Evolutionary conservation across 306 rosid genomes (phyloP).

Genomic region (Styphnolobium japonicum): DNA sequence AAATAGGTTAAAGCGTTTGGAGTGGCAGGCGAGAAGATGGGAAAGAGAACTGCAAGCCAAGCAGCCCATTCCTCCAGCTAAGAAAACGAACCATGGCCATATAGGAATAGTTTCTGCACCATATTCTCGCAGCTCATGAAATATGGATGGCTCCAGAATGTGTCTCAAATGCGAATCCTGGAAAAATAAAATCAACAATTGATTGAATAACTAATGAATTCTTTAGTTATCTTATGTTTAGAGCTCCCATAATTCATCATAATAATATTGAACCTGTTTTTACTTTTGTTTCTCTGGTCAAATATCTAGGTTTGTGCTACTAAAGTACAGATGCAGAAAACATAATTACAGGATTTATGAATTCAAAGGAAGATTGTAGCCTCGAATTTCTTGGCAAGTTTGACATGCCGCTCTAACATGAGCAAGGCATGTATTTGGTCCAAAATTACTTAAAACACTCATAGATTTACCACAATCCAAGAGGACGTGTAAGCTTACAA

Average conservation of each 20-base stretch:
- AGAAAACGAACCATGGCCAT: conserved; percentile 94
- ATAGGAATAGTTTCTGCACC: conserved; percentile 36
- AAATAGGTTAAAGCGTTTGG: conserved; percentile 62
- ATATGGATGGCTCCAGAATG: conserved; percentile 25
- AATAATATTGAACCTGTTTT: too few species aligned
- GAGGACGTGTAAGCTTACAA: not conserved
- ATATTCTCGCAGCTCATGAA: conserved; percentile 23
- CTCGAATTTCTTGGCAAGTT: not conserved
- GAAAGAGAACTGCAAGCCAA: conserved; percentile 78
- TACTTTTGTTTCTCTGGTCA: not conserved
- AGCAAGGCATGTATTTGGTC: not conserved
- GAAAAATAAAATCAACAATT: not conserved
- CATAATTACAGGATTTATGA: not conserved
- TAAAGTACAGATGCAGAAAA: not conserved
- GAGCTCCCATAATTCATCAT: not conserved
- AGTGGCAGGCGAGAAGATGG: conserved; percentile 87
- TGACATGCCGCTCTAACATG: not conserved
- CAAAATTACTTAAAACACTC: not conserved
- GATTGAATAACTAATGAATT: not conserved
- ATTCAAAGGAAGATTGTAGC: not conserved
- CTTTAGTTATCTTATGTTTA: not conserved
- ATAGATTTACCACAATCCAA: not conserved
- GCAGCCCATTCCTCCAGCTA: conserved; percentile 84
- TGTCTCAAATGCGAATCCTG: conserved; percentile 51
- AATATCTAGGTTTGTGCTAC: not conserved